Evolutionary conservation across 306 rosid species (phyloP).

Genomic region (Malus domestica): DNA sequence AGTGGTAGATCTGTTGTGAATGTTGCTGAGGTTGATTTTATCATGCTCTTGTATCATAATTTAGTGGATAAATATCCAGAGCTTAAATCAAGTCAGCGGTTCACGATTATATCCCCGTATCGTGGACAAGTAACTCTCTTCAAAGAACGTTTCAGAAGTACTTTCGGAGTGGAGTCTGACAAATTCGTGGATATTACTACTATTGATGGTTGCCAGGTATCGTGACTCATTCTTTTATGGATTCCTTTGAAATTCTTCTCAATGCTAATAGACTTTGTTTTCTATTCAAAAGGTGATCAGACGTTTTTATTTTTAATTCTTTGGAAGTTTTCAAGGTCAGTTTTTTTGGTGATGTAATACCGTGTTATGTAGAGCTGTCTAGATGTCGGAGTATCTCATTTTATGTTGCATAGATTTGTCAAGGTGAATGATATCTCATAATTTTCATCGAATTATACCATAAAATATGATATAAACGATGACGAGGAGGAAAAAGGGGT

Average conservation of each 20-base stretch:
- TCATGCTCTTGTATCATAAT: conserved; percentile 64
- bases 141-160: conserved; percentile 61
- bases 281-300: neutral
- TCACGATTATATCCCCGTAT: conserved; percentile 85
- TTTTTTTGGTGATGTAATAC: neutral
- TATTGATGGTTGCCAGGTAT: conserved; percentile 97
- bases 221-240: conserved; percentile 7
- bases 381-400: neutral
- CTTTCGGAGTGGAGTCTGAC: conserved; percentile 67
- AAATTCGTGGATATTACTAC: conserved; percentile 76
- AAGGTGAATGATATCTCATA: neutral
- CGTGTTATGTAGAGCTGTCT: neutral
- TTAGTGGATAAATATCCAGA: conserved; percentile 57
- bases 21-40: conserved; percentile 76
- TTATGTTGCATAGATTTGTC: neutral
- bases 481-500: too few relatives aligned
- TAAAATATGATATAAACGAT: neutral
- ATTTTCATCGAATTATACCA: neutral
- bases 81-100: conserved; percentile 65
- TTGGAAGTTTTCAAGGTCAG: neutral
- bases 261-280: neutral
- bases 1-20: conserved; percentile 70
- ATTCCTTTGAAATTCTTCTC: neutral
- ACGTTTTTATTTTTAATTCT: neutral
- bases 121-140: conserved; percentile 77